Conservation (phyloP, 495 filamentous ascomycete genomes). For the Beverwykella pulmonaria region DNA sequence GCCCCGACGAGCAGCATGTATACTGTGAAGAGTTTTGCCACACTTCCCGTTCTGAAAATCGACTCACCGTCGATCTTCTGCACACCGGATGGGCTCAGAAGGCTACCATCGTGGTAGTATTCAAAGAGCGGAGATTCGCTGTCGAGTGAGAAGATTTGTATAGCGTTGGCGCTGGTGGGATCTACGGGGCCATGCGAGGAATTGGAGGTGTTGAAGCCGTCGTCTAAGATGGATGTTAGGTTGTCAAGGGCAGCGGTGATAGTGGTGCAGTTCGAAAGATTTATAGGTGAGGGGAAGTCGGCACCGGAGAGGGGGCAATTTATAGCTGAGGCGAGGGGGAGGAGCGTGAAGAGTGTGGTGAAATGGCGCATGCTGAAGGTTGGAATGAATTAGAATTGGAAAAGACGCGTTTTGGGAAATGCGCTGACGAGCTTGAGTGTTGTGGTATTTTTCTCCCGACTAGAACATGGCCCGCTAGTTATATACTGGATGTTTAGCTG, state of each 20-base stretch:
- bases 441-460: neutral
- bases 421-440: neutral
- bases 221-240: neutral
- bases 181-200: neutral
- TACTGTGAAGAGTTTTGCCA: slow-evolving; percentile 55
- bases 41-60: slow-evolving; percentile 54
- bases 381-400: neutral
- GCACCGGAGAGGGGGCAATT: slow-evolving; percentile 6
- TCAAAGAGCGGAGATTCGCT: slow-evolving; percentile 32
- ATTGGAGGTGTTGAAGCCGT: slow-evolving; percentile 4
- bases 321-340: neutral
- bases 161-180: neutral
- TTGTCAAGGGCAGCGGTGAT: slow-evolving; percentile 6
- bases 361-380: neutral
- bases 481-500: neutral
- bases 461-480: neutral
- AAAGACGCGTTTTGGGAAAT: neutral
- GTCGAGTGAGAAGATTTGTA: slow-evolving; percentile 24
- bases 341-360: neutral
- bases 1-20: slow-evolving; percentile 52
- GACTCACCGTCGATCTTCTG: slow-evolving; percentile 49
- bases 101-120: slow-evolving; percentile 37
- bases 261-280: neutral
- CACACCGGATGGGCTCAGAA: slow-evolving; percentile 46
- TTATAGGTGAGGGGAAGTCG: slow-evolving; percentile 11